Evolutionary conservation across 1,284 basidiomycete species (phyloP), one percentile per base, ranked within the genome.

Genomic region (Cerrena zonata): DNA sequence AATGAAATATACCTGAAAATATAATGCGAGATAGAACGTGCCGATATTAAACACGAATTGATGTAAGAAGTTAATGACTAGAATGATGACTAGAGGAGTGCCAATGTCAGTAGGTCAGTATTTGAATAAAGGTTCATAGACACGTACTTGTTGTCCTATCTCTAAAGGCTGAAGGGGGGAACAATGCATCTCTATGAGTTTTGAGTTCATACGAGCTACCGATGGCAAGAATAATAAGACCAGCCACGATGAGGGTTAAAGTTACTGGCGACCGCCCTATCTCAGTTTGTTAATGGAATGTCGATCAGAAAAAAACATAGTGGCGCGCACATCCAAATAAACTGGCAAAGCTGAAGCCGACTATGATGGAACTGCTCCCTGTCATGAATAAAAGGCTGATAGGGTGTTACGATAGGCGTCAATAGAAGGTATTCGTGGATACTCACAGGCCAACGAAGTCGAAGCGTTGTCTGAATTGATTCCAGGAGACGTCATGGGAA

Each of bases 21-120:
- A 90, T 24, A 90, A 66, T 0, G 86, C 84, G 41, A 91, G 77
- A 68, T 89, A 91, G 67, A 86, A 91, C 4, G 88, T 91, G 40
- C 86, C 88, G 30, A 87, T 78, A 56, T 79, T 90, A 68, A 89
- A 91, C 18, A 80, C 80, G 57, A 89, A 76, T 61, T 87, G 88
- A 63, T 91, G 89, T 53, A 90, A 72, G 68, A 89, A 88, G 24
- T 79, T 80, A 53, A 88, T 74, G 19, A 79, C 51, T 36, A 90
- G 76, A 48, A 88, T 74, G 50, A 76, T 74, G 55, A 80, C 87
- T 90, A 61, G 38, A 50, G 37, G 38, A 36, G 50, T n/a, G n/a
- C n/a, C n/a, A n/a, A n/a, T n/a, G n/a, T n/a, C n/a, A n/a, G n/a
- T n/a, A n/a, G n/a, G 54, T 60, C 53, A 65, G 56, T 58, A 52